Percentiles rank a stretch among this genome's conserved stretches.
phyloP scores from a whole-genome alignment of 2,329 filamentous ascomycete species.

The Fusarium anguioides region DNA sequence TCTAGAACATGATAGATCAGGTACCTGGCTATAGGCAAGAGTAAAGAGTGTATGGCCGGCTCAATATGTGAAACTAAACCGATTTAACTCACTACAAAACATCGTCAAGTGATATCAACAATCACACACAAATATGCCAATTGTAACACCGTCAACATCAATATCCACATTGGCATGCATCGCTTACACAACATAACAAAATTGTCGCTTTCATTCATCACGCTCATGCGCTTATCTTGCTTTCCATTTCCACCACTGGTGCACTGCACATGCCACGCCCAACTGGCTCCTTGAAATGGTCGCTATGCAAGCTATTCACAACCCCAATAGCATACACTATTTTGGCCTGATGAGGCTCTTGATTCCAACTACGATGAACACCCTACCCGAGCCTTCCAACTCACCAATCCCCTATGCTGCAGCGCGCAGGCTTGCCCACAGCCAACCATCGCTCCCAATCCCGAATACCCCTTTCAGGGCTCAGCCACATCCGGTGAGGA shows the following conservation, averaged over 20 bases:
- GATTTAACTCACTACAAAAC: background rate
- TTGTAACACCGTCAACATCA: background rate
- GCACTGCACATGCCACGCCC: background rate
- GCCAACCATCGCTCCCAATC: conserved; percentile 4
- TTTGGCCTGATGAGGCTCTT: conserved; percentile 2
- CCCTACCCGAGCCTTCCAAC: conserved; percentile 21
- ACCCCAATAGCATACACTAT: conserved; percentile 1
- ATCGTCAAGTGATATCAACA: background rate
- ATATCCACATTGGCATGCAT: background rate
- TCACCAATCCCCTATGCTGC: conserved; percentile 3
- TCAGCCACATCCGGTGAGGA: conserved; percentile 34
- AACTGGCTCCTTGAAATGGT: conserved; percentile 5
- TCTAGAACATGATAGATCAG: conserved; percentile 27
- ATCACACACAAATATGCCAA: background rate
- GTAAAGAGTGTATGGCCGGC: background rate
- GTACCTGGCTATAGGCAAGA: background rate
- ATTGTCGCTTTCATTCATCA: conserved; percentile 44
- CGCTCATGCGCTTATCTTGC: conserved; percentile 35
- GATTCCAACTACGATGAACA: conserved; percentile 3
- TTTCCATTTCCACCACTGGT: conserved; percentile 6
- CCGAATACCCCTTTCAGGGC: conserved; percentile 32
- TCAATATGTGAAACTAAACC: background rate
- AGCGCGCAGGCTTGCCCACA: background rate
- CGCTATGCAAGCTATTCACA: conserved; percentile 13
- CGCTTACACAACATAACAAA: conserved; percentile 15